phyloP scores from a whole-genome alignment of 2,329 filamentous ascomycete genomes.

The Claviceps citrina region DNA sequence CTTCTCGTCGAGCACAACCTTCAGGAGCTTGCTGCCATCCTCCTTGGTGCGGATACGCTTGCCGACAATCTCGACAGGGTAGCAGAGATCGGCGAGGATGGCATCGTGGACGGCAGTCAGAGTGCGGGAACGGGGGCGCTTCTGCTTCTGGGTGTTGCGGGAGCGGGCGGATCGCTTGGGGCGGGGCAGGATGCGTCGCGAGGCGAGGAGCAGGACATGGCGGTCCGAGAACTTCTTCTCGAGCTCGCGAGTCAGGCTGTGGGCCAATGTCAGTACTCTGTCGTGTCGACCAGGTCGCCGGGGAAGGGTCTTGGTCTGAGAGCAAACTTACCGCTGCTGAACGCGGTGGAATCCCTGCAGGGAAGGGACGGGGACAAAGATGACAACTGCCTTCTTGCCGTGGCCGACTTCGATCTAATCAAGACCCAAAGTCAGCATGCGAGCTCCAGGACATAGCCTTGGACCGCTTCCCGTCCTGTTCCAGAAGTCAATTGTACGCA shows the following conservation, averaged over 20 bases:
- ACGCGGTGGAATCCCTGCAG: conserved; percentile 98
- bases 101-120: conserved; percentile 97
- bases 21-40: conserved; percentile 95
- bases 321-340: conserved; percentile 80
- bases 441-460: conserved; percentile 57
- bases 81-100: conserved; percentile 95
- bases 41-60: conserved; percentile 98
- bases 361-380: conserved; percentile 99
- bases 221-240: conserved; percentile 99
- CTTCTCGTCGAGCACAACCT: conserved; percentile 99
- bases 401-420: conserved; percentile 97
- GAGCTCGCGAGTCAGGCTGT: conserved; percentile 94
- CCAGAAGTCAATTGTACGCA: conserved; percentile 30
- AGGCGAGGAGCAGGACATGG: conserved; percentile 97
- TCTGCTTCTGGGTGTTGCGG: conserved; percentile 93
- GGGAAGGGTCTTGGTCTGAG: neutral
- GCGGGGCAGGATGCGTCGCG: conserved; percentile 94
- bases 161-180: conserved; percentile 96
- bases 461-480: conserved; percentile 66
- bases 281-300: neutral
- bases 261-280: neutral
- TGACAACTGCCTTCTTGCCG: conserved; percentile 99
- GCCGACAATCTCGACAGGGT: conserved; percentile 98
- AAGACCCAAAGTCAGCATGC: conserved; percentile 58
- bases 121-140: conserved; percentile 94